A percentile compares a stretch with the other conserved stretches of the same genome.
These are phyloP conservation scores for Suhomyces prunicola DNA, from an alignment of 805 yeast genomes.

Conservation along the genomic window DNA sequence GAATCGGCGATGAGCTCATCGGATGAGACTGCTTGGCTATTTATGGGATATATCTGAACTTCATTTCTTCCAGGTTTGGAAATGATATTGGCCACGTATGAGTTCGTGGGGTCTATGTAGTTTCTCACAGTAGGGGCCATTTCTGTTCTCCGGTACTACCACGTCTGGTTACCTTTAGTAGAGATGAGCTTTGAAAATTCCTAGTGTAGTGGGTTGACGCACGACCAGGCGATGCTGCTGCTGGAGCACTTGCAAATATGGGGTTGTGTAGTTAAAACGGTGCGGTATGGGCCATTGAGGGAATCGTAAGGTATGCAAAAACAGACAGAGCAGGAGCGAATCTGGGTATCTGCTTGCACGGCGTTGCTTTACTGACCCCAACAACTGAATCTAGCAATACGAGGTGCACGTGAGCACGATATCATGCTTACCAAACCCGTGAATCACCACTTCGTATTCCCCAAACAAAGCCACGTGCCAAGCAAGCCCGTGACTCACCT, in stretches of 20 bases:
- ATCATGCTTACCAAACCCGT: background rate
- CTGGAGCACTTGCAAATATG: background rate
- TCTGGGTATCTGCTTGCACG: background rate
- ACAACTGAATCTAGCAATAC: background rate
- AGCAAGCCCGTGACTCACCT: background rate
- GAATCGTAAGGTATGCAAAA: background rate
- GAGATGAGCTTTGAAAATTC: background rate
- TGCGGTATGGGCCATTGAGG: background rate
- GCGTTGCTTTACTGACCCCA: background rate
- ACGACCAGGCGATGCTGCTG: background rate
- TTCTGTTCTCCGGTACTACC: background rate
- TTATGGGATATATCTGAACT: conserved; percentile 37
- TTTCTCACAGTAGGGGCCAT: conserved; percentile 4
- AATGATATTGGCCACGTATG: conserved; percentile 36
- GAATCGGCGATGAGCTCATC: conserved; percentile 12
- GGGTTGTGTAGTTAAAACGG: background rate
- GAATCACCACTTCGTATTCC: background rate
- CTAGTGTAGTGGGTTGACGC: background rate
- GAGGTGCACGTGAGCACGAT: background rate
- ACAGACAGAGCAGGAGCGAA: background rate
- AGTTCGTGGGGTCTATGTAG: conserved; percentile 25
- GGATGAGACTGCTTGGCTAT: conserved; percentile 9
- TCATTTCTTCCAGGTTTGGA: conserved; percentile 46
- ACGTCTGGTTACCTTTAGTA: background rate
- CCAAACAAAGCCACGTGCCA: background rate